These are phyloP conservation scores for Fusarium sp. DNA, from an alignment of 2,329 filamentous ascomycete species.

Conservation along the genomic window DNA sequence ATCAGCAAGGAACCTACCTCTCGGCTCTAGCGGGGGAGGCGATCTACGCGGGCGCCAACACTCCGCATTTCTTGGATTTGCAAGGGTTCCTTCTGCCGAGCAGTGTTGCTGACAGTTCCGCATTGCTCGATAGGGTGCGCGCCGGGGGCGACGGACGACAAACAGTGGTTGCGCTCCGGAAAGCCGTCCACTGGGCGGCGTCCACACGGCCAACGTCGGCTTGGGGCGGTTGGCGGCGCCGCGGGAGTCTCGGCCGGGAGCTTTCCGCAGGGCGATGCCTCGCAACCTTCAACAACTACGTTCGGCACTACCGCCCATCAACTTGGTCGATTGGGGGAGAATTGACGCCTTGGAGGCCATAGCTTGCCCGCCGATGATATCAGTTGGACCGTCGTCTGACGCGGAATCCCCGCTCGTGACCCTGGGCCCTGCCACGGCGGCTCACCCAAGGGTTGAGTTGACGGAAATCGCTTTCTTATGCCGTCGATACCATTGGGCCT, in stretches of 20 bases:
- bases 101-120: conserved; percentile 31
- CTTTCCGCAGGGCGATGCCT: conserved; percentile 43
- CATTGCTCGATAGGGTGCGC: conserved; percentile 23
- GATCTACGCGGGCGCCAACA: conserved; percentile 10
- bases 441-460: conserved; percentile 17
- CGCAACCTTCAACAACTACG: conserved; percentile 31
- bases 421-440: conserved; percentile 32
- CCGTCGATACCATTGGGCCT: conserved; percentile 35
- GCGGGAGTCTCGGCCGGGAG: conserved; percentile 40
- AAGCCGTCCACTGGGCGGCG: conserved; percentile 29
- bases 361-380: conserved; percentile 40
- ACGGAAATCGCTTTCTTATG: conserved; percentile 35
- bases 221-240: conserved; percentile 51
- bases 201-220: conserved; percentile 51
- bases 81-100: conserved; percentile 30
- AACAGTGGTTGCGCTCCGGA: conserved; percentile 11
- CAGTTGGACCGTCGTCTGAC: conserved; percentile 39
- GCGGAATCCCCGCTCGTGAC: conserved; percentile 41
- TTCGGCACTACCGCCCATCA: conserved; percentile 40
- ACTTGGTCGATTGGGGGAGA: conserved; percentile 27
- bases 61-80: conserved; percentile 15
- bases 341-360: conserved; percentile 9
- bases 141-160: too few species aligned
- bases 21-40: conserved; percentile 35
- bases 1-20: conserved; percentile 11